These are phyloP conservation scores for Flaveria trinervia DNA, from an alignment of 129 eudicot species.

Conservation along the genomic window DNA sequence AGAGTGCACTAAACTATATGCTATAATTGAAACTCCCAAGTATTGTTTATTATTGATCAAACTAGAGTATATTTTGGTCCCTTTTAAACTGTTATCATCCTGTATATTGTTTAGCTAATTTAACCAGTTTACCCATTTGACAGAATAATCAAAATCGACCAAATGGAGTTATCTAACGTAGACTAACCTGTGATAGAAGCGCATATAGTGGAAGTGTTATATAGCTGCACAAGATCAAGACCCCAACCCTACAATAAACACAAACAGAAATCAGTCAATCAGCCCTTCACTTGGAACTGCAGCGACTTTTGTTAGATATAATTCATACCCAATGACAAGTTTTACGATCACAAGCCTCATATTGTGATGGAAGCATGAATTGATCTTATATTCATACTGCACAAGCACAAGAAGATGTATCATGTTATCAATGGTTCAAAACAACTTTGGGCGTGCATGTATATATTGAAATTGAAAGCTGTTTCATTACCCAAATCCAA, in stretches of 20 bases:
- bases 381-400: constrained; percentile 76
- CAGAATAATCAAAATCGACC: not conserved
- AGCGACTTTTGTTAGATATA: not conserved
- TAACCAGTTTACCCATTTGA: no score
- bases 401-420: constrained; percentile 6
- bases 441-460: not conserved
- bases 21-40: no score
- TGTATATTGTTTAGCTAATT: no score
- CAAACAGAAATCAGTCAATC: constrained; percentile 11
- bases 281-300: not conserved
- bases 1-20: not conserved
- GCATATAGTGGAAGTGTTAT: constrained; percentile 92
- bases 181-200: constrained; percentile 85
- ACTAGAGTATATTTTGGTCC: no score
- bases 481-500: constrained; percentile 81
- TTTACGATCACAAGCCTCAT: constrained; percentile 47
- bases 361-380: constrained; percentile 81
- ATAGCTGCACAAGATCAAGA: constrained; percentile 81
- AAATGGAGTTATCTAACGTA: not conserved
- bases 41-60: no score
- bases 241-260: constrained; percentile 48
- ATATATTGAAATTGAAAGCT: not conserved
- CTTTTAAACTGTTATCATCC: no score
- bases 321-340: constrained; percentile 64
- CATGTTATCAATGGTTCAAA: not conserved